Conservation (phyloP, 495 filamentous ascomycete species). For the Aspergillus taichungensis region DNA sequence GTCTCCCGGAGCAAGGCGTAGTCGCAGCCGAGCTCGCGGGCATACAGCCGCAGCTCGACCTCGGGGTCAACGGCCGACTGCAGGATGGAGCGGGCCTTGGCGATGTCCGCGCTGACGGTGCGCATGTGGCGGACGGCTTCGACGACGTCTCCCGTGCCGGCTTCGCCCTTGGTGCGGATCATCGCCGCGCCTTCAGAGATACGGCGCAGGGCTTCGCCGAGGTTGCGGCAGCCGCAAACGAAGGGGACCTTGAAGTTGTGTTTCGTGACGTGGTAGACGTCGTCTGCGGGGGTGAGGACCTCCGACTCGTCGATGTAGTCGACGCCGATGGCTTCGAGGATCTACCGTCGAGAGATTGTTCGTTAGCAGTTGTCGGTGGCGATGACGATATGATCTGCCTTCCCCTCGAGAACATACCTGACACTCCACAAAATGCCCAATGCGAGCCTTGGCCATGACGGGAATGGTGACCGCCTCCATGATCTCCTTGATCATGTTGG, state of each 20-base stretch:
- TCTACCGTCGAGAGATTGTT: slow-evolving; percentile 37
- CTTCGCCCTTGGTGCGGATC: slow-evolving; percentile 98
- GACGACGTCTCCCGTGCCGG: slow-evolving; percentile 95
- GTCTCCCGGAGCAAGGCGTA: slow-evolving; percentile 75
- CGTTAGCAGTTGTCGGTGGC: too few species aligned
- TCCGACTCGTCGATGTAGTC: slow-evolving; percentile 98
- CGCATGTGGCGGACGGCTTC: slow-evolving; percentile 96
- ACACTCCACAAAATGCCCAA: slow-evolving; percentile 96
- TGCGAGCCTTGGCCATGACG: slow-evolving; percentile 98
- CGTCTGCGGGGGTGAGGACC: slow-evolving; percentile 91
- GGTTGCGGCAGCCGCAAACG: slow-evolving; percentile 92
- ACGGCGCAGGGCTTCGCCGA: slow-evolving; percentile 86
- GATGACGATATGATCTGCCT: too few species aligned
- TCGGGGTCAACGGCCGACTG: slow-evolving; percentile 53
- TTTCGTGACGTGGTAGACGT: slow-evolving; percentile 87
- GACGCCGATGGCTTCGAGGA: slow-evolving; percentile 87
- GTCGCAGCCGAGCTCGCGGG: slow-evolving; percentile 71
- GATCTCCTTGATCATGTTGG: slow-evolving; percentile 90
- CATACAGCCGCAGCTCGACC: slow-evolving; percentile 65
- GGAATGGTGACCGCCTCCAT: slow-evolving; percentile 96
- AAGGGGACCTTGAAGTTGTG: slow-evolving; percentile 75
- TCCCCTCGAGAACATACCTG: slow-evolving; percentile 63
- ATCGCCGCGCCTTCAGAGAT: slow-evolving; percentile 94
- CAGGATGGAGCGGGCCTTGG: slow-evolving; percentile 56
- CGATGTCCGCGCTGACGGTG: slow-evolving; percentile 77